phyloP scores from a whole-genome alignment of 768 basidiomycete genomes.

The Termitomyces sp. region DNA sequence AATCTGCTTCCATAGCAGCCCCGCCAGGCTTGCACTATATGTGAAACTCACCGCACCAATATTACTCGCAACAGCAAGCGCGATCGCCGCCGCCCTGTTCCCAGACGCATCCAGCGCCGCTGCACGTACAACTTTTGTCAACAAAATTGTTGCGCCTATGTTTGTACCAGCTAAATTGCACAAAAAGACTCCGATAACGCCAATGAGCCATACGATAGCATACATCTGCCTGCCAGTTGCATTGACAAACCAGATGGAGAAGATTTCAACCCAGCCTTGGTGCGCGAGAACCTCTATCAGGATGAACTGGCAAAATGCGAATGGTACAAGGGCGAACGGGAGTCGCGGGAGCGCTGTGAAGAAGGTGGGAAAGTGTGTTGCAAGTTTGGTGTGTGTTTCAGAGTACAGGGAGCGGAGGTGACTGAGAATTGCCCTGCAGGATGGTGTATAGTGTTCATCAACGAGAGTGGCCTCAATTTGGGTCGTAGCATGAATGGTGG shows the following conservation, averaged over 20 bases:
- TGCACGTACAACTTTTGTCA: slow-evolving; percentile 70
- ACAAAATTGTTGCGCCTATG: slow-evolving; percentile 86
- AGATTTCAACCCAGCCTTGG: slow-evolving; percentile 86
- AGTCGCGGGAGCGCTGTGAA: slow-evolving; percentile 60
- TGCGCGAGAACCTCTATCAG: slow-evolving; percentile 79
- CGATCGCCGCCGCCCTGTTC: slow-evolving; percentile 55
- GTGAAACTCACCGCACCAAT: slow-evolving; percentile 89
- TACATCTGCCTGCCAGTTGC: slow-evolving; percentile 38
- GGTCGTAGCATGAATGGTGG: slow-evolving; percentile 7
- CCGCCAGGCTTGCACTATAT: slow-evolving; percentile 84
- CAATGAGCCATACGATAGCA: slow-evolving; percentile 60
- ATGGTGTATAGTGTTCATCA: not conserved
- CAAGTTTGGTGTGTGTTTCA: slow-evolving; percentile 11
- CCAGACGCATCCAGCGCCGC: slow-evolving; percentile 30
- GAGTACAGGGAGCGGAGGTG: slow-evolving; percentile 2
- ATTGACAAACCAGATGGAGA: slow-evolving; percentile 59
- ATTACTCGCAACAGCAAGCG: slow-evolving; percentile 83
- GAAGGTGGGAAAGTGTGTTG: slow-evolving; percentile 63
- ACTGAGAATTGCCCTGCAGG: slow-evolving; percentile 4
- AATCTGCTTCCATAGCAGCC: slow-evolving; percentile 78
- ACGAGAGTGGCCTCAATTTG: not conserved
- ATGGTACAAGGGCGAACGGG: slow-evolving; percentile 81
- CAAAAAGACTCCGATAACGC: slow-evolving; percentile 64
- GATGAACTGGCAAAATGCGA: slow-evolving; percentile 93
- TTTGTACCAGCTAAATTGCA: slow-evolving; percentile 87